Conservation (phyloP, 371 early-diverging fungal genomes). For the Zychaea mexicana region DNA sequence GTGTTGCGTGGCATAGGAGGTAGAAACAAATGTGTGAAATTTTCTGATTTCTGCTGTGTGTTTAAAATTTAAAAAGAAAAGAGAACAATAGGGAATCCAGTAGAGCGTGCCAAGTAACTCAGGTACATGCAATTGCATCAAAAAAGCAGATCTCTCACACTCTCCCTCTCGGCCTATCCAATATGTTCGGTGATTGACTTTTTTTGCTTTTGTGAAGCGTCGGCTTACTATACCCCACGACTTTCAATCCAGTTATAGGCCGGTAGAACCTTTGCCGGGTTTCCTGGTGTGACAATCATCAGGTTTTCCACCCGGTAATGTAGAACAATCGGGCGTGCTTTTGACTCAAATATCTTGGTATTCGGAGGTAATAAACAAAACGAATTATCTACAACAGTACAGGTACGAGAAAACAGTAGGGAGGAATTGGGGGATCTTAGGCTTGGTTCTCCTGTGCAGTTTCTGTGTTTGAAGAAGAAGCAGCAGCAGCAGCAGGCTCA, state of each 20-base stretch:
- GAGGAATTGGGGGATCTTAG: background rate
- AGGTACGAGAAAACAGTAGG: background rate
- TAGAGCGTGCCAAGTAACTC: background rate
- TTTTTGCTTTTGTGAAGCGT: background rate
- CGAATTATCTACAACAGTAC: background rate
- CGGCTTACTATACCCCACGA: background rate
- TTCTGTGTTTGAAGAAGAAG: background rate
- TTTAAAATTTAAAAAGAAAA: background rate
- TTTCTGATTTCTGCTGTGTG: background rate
- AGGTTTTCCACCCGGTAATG: background rate
- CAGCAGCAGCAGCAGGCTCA: background rate
- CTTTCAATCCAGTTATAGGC: background rate
- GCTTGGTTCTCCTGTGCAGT: background rate
- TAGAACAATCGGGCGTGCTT: background rate
- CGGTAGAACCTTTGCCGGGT: background rate
- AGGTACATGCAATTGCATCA: background rate
- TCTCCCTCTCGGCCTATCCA: background rate
- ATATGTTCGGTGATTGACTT: background rate
- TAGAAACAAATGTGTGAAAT: background rate
- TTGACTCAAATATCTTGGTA: slow-evolving; percentile 2
- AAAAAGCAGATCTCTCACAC: background rate
- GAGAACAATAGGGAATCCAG: background rate
- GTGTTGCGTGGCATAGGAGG: slow-evolving; percentile 7
- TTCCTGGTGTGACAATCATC: background rate
- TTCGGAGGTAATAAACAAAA: background rate